Percentiles rank a stretch among this genome's conserved stretches.
phyloP scores from a whole-genome alignment of 139 green algal genomes.

The Coelastrella sp. region DNA sequence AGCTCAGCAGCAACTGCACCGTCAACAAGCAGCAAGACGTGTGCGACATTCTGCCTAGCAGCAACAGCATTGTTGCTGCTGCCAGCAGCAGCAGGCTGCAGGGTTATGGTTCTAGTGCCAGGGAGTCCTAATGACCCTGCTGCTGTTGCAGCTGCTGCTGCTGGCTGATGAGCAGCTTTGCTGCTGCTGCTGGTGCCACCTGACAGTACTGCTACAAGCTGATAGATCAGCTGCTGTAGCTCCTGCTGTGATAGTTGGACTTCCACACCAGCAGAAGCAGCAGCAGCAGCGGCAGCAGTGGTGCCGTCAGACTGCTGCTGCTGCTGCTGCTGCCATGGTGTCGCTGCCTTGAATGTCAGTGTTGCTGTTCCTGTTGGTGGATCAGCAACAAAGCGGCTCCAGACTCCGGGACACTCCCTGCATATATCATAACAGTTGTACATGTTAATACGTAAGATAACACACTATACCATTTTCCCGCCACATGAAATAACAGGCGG shows the following conservation, averaged over 20 bases:
- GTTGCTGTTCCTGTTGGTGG: not conserved
- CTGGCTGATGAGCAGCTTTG: not conserved
- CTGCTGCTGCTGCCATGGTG: slow-evolving; percentile 21
- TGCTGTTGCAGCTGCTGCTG: slow-evolving; percentile 26
- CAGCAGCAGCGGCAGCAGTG: slow-evolving; percentile 9
- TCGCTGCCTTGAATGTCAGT: slow-evolving; percentile 11
- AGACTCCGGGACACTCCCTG: slow-evolving; percentile 43
- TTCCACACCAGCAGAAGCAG: not conserved
- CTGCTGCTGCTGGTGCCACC: slow-evolving; percentile 19
- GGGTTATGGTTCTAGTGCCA: not conserved
- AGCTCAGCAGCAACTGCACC: slow-evolving; percentile 22
- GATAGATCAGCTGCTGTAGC: slow-evolving; percentile 32
- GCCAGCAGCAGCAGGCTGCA: not conserved
- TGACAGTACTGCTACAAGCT: slow-evolving; percentile 18
- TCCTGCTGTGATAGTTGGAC: not conserved
- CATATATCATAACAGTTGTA: no score
- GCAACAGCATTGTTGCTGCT: not conserved
- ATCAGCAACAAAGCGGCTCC: slow-evolving; percentile 22
- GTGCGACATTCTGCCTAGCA: not conserved
- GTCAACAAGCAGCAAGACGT: slow-evolving; percentile 5
- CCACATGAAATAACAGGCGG: no score
- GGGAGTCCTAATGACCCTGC: not conserved
- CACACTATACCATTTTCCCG: no score
- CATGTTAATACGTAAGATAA: no score
- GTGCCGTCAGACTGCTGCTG: not conserved